Base-by-base conservation (phyloP, 2,329 filamentous ascomycete genomes). In the Talaromyces marneffei region DNA sequence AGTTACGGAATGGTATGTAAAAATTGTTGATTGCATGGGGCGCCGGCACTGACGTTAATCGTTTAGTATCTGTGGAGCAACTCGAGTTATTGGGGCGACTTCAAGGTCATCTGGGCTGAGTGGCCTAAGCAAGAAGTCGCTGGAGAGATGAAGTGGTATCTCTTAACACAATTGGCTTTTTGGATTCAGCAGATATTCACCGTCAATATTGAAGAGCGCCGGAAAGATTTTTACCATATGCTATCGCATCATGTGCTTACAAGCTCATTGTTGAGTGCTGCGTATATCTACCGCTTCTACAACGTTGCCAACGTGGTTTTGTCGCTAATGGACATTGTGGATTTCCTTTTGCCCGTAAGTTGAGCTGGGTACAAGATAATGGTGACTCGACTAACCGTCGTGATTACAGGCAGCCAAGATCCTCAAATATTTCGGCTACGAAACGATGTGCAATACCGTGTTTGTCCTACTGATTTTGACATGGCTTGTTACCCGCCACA, bases 171-270 rank as follows among this genome's bases (percentile, higher is more conserved):
- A 74, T 89, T 92, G 77, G 87, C 89, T 25, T 97, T 97, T 75
- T 97, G 91, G 89, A 76, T 97, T 53, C 93, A 97, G 78, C 92
- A 96, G 77, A 89, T 97, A 66, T 80, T 97, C 33, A 91, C 97
- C 62, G 91, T 97, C 73, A 89, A 97, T 76, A 92, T 97, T 63
- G 94, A 99, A 77, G 90, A 95, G 77, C 86, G 89, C 66, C 85
- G 94, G 70, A 97, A 97, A 78, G 94, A 99, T 70, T 89, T 97
- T 76, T 89, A 86, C 79, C 93, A 97, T 76, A 97, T 97, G 94
- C 86, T 97, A 67, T 88, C 86, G 18, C 94, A 97, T 75, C 94
- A 99, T 78, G 85, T 97, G 72, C 87, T 97, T 72, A 99, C 94
- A 20, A 90, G 87, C 70, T 80, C 82, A 4, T 85, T 99, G 48